These are phyloP conservation scores for Cerrena zonata DNA, from an alignment of 1,284 basidiomycete genomes.

Conservation along the genomic window DNA sequence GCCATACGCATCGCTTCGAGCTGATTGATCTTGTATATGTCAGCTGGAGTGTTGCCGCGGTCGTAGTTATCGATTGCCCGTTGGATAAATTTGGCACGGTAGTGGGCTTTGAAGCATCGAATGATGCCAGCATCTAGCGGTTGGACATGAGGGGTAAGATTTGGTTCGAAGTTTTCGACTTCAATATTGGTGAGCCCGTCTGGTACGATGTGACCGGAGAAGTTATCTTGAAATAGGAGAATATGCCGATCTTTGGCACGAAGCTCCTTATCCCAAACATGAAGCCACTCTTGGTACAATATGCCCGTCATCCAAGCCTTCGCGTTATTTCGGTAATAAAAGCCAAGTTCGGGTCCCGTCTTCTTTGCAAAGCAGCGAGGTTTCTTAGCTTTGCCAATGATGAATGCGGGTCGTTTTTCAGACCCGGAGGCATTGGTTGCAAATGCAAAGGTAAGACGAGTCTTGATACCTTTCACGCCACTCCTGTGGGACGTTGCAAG, in stretches of 20 bases:
- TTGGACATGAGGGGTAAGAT: slow-evolving; percentile 28
- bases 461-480: slow-evolving; percentile 17
- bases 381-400: slow-evolving; percentile 29
- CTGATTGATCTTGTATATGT: slow-evolving; percentile 33
- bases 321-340: slow-evolving; percentile 32
- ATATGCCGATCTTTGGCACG: slow-evolving; percentile 19
- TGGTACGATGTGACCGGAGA: slow-evolving; percentile 21
- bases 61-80: slow-evolving; percentile 30
- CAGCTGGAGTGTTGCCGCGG: slow-evolving; percentile 19
- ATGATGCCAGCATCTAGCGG: slow-evolving; percentile 31
- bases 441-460: slow-evolving; percentile 25
- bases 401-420: slow-evolving; percentile 26
- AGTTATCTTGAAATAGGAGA: slow-evolving; percentile 29
- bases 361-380: slow-evolving; percentile 26
- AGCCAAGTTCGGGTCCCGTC: slow-evolving; percentile 17
- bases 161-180: slow-evolving; percentile 26
- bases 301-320: slow-evolving; percentile 32
- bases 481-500: slow-evolving; percentile 24
- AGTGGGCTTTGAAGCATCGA: slow-evolving; percentile 30
- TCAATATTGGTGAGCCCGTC: slow-evolving; percentile 23
- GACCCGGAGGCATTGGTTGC: slow-evolving; percentile 27
- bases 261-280: slow-evolving; percentile 23
- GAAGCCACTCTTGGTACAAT: slow-evolving; percentile 28
- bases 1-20: slow-evolving; percentile 30
- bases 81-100: slow-evolving; percentile 19